Conservation (phyloP, 305 asterid genomes). For the Fraxinus dipetala region DNA sequence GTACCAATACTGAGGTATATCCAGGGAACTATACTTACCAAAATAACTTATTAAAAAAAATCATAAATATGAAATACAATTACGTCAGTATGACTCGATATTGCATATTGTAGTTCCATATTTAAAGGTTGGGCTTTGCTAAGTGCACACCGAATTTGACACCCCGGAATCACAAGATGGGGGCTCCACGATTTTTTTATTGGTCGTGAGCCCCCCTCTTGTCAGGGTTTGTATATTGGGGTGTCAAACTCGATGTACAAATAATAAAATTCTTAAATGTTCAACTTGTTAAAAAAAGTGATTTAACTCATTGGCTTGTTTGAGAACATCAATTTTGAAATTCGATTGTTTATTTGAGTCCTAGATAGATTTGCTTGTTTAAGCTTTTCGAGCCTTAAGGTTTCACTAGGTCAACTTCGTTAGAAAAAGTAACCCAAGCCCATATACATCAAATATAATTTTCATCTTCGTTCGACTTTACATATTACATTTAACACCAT, state of each 20-base stretch:
- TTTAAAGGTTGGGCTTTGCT: background rate
- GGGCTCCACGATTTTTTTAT: too few relatives aligned
- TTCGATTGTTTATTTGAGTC: background rate
- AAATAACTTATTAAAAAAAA: too few relatives aligned
- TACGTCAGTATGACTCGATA: background rate
- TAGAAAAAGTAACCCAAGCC: background rate
- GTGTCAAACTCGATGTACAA: background rate
- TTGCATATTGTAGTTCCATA: background rate
- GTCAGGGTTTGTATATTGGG: background rate
- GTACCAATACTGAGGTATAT: background rate
- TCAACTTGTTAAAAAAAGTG: background rate
- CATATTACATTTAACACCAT: background rate
- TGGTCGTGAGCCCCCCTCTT: too few relatives aligned
- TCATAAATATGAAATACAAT: background rate
- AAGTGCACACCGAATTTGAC: background rate
- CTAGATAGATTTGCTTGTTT: background rate
- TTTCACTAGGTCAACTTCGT: background rate
- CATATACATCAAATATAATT: background rate
- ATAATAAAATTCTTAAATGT: background rate
- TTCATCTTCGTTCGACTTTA: background rate
- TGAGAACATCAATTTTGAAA: background rate
- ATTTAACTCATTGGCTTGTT: background rate
- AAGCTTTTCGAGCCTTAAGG: background rate
- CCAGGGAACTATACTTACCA: background rate
- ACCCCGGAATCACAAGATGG: background rate